Evolutionary conservation across 129 eudicot species (phyloP).

Genomic region (Glebionis coronaria): DNA sequence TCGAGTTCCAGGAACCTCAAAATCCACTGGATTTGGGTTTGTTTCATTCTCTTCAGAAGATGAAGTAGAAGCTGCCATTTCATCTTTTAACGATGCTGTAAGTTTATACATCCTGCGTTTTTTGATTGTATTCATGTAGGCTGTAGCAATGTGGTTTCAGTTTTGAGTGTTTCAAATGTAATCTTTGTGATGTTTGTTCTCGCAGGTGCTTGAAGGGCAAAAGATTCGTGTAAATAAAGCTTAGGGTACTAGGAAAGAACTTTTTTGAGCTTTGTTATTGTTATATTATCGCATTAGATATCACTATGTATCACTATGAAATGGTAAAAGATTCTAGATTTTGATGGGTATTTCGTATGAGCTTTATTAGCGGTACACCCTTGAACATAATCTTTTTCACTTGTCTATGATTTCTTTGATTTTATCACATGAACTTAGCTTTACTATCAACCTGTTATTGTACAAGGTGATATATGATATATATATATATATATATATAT

Average conservation of each 20-base stretch:
- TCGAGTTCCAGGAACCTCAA: constrained; percentile 89
- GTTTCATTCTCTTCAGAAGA: constrained; percentile 84
- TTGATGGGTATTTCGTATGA: constrained; percentile 15
- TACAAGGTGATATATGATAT: too few species aligned
- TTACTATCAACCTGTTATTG: too few species aligned
- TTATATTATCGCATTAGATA: constrained; percentile 6
- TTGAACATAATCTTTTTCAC: not conserved
- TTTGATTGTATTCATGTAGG: constrained; percentile 1
- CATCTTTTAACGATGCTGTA: constrained; percentile 71
- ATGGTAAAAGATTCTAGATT: constrained; percentile 16
- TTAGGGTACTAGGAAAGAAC: constrained; percentile 31
- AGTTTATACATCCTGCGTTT: constrained; percentile 21
- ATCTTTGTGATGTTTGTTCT: constrained; percentile 12
- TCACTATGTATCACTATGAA: not conserved
- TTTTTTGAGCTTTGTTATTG: constrained; percentile 5
- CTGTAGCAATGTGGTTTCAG: not conserved
- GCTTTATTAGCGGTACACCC: not conserved
- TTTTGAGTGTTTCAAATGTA: not conserved
- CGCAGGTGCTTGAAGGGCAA: constrained; percentile 85
- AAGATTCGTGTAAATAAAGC: constrained; percentile 86
- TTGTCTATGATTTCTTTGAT: not conserved
- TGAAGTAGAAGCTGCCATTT: constrained; percentile 77
- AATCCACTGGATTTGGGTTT: constrained; percentile 83
- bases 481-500: too few species aligned
- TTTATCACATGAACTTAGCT: too few species aligned